Conservation (phyloP, 352 stramenopile genomes). For the Globisporangium middletonii region DNA sequence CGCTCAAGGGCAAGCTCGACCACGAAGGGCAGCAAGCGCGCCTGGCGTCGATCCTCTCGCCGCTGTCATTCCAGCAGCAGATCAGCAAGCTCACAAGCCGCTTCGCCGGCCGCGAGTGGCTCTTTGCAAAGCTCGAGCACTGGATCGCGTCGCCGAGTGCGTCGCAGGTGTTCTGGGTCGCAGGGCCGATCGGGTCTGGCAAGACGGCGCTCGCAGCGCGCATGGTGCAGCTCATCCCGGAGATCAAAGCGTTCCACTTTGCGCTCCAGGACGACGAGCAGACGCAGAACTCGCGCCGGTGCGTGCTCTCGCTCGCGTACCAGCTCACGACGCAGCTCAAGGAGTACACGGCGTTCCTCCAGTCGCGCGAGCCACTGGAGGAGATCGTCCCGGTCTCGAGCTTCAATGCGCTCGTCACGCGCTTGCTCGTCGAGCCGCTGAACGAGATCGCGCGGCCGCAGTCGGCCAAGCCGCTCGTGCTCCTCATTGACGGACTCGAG, state of each 20-base stretch:
- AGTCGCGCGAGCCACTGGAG: constrained; percentile 62
- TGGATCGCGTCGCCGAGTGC: constrained; percentile 36
- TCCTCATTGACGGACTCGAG: constrained; percentile 67
- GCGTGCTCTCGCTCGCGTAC: constrained; percentile 63
- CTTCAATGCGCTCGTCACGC: constrained; percentile 40
- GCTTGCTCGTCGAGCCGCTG: constrained; percentile 54
- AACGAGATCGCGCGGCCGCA: constrained; percentile 51
- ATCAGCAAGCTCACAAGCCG: constrained; percentile 64
- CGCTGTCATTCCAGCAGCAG: constrained; percentile 67
- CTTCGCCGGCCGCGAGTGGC: constrained; percentile 58
- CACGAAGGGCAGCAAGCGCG: constrained; percentile 68
- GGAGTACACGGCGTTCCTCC: constrained; percentile 59
- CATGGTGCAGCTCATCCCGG: constrained; percentile 60
- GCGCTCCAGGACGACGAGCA: constrained; percentile 69
- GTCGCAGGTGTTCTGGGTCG: constrained; percentile 62
- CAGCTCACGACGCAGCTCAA: constrained; percentile 71
- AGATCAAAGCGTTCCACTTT: constrained; percentile 74
- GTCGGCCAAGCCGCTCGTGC: constrained; percentile 45
- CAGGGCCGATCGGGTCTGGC: constrained; percentile 59
- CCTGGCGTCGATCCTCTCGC: constrained; percentile 56
- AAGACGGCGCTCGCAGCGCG: constrained; percentile 59
- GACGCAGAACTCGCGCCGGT: constrained; percentile 57
- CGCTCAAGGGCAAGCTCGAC: constrained; percentile 54
- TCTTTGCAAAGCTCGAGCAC: constrained; percentile 37
- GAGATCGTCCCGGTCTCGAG: constrained; percentile 72